Evolutionary conservation across 2,329 filamentous ascomycete genomes (phyloP), one percentile per base, ranked within the genome.

Genomic region (Talaromyces sp.): DNA sequence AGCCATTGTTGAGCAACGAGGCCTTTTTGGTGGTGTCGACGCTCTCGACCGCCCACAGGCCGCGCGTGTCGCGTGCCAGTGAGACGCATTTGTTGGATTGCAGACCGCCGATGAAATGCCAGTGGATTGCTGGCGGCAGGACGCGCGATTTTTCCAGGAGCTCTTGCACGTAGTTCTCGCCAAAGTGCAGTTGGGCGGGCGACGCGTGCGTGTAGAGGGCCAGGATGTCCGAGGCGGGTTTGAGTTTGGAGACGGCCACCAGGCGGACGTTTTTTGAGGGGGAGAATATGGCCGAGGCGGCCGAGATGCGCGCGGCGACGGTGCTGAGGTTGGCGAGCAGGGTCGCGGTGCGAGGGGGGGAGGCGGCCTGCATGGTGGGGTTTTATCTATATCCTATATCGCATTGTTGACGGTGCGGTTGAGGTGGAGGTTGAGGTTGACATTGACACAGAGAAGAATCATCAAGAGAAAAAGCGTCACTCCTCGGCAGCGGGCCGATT

Each of bases 61-160:
- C 96, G 29, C 89, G 88, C 64, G 98, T 90, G 69, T 89, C 87
- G 69, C 86, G 81, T 3, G 93, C 91, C 10, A 99, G 84, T 50
- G 85, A 84, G 69, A 91, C 92, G 82, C 92, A 96, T 80, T 98
- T 96, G 67, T 93, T 96, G 14, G 90, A 93, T 77, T 99, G 95
- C 43, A 99, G 78, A 0, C 90, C 91, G 43, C 95, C 95, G 73
- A 98, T 99, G 75, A 98, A 97, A 76, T 99, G 95, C 95, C 95
- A 99, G 68, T 84, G 83, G 66, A 99, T 89, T 35, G 78, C 69
- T 4, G 70, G 78, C 0, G 95, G 93, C 11, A 99, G 84, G 21
- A 96, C 73, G 38, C 84, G 83, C 1, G 91, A 89, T 76, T 99
- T 99, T 73, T 96, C 89, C 62, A 84, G 82, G 58, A 99, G 84